Percentiles rank a stretch among this genome's conserved stretches.
Conservation (phyloP, 163 green algal genomes). For the Botryococcus braunii region DNA sequence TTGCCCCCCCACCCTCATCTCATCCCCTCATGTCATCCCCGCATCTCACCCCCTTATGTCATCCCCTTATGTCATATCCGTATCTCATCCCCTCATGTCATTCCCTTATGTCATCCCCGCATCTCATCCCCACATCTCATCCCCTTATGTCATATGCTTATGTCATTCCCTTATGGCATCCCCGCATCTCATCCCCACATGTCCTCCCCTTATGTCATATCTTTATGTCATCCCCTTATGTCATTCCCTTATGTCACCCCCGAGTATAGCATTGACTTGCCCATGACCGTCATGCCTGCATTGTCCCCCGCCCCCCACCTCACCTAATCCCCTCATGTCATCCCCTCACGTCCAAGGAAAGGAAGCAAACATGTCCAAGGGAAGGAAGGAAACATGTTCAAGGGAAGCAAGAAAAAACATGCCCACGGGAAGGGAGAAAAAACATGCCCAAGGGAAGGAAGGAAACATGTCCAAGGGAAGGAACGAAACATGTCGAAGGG, state of each 20-base stretch:
- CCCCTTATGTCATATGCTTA: not conserved
- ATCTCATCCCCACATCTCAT: not conserved
- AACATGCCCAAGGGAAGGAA: no score
- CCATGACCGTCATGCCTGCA: no score
- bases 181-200: not conserved
- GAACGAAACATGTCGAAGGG: no score
- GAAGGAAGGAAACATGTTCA: no score
- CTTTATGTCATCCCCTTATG: not conserved
- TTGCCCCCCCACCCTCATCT: not conserved
- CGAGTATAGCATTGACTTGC: no score
- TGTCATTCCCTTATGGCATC: not conserved
- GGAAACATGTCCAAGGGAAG: no score
- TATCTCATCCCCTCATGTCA: not conserved
- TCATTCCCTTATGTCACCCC: not conserved
- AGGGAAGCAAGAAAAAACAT: no score
- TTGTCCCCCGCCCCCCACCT: no score
- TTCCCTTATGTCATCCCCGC: not conserved
- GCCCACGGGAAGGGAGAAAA: no score
- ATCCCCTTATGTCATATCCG: not conserved
- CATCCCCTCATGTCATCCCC: not conserved
- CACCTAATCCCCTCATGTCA: not conserved
- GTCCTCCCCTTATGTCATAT: not conserved
- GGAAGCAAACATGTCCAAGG: no score
- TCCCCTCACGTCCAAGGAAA: not conserved
- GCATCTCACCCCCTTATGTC: not conserved